Evolutionary conservation across 2,329 filamentous ascomycete species (phyloP).

Genomic region (Penicillium sp.): DNA sequence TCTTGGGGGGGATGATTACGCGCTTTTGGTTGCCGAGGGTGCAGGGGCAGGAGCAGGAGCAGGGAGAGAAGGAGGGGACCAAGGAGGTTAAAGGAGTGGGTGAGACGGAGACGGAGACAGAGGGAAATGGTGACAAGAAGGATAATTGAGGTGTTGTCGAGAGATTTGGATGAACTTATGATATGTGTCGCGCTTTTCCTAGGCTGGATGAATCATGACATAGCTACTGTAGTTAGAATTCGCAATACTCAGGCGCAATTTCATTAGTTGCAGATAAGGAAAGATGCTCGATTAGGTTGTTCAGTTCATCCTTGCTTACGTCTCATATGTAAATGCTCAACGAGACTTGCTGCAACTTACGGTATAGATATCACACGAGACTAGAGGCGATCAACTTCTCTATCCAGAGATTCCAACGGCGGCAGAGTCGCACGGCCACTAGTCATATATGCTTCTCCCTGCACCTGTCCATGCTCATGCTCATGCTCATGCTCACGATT

Average conservation of each 20-base stretch:
- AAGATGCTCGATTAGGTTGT: not conserved
- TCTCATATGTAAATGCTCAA: not conserved
- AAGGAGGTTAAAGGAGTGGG: not conserved
- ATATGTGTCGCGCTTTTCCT: not conserved
- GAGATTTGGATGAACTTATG: not conserved
- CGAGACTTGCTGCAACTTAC: not conserved
- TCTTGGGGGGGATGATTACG: conserved; percentile 35
- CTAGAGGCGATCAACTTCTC: not conserved
- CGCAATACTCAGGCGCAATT: not conserved
- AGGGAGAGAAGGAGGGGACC: conserved; percentile 2
- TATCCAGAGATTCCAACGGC: not conserved
- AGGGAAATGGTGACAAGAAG: conserved; percentile 15
- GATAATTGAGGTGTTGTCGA: conserved; percentile 9
- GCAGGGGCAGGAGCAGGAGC: conserved; percentile 9
- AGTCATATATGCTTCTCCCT: not conserved
- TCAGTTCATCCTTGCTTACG: not conserved
- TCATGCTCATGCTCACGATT: not conserved
- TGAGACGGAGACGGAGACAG: not conserved
- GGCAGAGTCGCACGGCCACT: not conserved
- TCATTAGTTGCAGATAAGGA: not conserved
- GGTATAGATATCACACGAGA: not conserved
- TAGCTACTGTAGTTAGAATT: not conserved
- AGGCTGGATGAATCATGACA: not conserved
- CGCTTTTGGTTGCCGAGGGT: conserved; percentile 31
- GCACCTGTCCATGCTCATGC: not conserved